Percentiles rank a stretch among this genome's conserved stretches.
phyloP scores from a whole-genome alignment of 129 eudicot genomes.

The Escallonia herrerae region DNA sequence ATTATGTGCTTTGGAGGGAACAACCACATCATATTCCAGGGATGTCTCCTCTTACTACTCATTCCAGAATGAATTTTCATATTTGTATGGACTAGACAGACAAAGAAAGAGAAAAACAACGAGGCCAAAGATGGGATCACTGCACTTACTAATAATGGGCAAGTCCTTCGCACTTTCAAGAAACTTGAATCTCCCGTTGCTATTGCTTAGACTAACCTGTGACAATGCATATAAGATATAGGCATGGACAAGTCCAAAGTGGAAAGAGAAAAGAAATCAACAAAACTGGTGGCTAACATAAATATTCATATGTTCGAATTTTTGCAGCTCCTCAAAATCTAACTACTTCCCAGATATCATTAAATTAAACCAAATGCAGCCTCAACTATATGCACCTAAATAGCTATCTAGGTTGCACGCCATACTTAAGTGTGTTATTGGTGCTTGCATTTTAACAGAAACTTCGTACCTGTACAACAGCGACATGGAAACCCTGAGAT shows the following conservation, averaged over 20 bases:
- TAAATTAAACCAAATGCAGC: too few species aligned
- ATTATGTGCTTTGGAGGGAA: not conserved
- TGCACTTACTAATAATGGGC: conserved; percentile 64
- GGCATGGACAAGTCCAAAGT: too few species aligned
- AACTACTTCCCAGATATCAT: too few species aligned
- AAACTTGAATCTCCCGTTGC: conserved; percentile 48
- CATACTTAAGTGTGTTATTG: not conserved
- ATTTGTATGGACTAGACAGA: not conserved
- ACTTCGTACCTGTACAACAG: conserved; percentile 63
- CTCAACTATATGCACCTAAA: too few species aligned
- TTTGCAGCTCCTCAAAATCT: too few species aligned
- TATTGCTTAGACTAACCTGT: conserved; percentile 49
- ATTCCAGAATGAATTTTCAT: not conserved
- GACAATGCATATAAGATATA: conserved; percentile 4
- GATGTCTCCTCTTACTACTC: not conserved
- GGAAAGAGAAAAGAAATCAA: too few species aligned
- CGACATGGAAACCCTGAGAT: conserved; percentile 54
- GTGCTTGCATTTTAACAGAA: not conserved
- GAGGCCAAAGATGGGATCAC: not conserved
- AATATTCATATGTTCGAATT: too few species aligned
- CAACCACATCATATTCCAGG: not conserved
- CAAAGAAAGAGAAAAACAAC: not conserved
- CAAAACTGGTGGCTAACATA: too few species aligned
- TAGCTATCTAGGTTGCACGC: too few species aligned
- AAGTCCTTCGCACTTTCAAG: conserved; percentile 48